Evolutionary conservation across 192 early-diverging fungal genomes (phyloP).

Genomic region (Podila minutissima): DNA sequence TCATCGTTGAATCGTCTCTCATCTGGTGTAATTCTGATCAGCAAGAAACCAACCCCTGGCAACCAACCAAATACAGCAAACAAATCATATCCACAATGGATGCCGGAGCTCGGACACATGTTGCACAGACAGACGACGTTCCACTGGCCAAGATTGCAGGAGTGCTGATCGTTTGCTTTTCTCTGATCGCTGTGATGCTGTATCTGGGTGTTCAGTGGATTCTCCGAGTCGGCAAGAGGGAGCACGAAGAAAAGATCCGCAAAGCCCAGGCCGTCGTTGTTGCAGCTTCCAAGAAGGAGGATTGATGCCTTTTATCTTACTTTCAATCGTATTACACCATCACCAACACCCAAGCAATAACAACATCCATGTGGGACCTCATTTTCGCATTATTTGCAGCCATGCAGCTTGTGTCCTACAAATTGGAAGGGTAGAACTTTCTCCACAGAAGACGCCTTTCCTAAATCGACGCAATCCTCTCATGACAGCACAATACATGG

Average conservation of each 20-base stretch:
- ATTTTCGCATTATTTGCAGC: too few relatives aligned
- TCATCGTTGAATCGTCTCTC: too few relatives aligned
- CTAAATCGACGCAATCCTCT: too few relatives aligned
- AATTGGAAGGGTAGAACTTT: too few relatives aligned
- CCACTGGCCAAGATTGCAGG: constrained; percentile 11
- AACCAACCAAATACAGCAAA: not conserved
- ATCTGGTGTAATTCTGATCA: too few relatives aligned
- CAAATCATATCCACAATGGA: not conserved
- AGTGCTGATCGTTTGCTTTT: constrained; percentile 14
- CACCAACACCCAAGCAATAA: not conserved
- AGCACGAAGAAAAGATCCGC: constrained; percentile 26
- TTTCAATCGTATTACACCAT: not conserved
- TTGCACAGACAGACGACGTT: constrained; percentile 12
- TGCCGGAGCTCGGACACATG: not conserved
- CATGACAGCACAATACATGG: too few relatives aligned
- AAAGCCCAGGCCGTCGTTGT: not conserved
- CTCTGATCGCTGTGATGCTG: constrained; percentile 14
- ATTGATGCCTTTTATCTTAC: not conserved
- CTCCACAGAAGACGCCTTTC: too few relatives aligned
- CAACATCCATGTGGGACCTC: too few relatives aligned
- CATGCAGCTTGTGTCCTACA: too few relatives aligned
- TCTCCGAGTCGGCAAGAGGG: constrained; percentile 33
- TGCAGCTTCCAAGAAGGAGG: constrained; percentile 5
- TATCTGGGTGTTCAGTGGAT: constrained; percentile 28
- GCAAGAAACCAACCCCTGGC: too few relatives aligned